Conservation (phyloP, 768 basidiomycete species). For the Galerina sulciceps region DNA sequence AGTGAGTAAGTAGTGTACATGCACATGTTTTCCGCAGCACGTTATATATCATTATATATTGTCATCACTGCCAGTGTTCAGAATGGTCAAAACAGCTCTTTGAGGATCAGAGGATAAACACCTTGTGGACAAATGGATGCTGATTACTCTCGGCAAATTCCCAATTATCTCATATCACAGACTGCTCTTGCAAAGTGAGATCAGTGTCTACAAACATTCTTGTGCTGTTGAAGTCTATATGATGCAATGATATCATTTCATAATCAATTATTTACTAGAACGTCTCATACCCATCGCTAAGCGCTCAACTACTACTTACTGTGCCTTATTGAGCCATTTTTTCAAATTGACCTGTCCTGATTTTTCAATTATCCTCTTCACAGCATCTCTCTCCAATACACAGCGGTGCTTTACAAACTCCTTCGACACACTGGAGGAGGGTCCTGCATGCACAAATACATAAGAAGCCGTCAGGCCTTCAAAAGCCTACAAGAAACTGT, state of each 20-base stretch:
- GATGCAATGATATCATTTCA: too few species aligned
- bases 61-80: background rate
- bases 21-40: background rate
- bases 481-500: conserved; percentile 60
- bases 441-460: conserved; percentile 58
- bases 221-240: too few species aligned
- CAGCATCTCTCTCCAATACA: conserved; percentile 60
- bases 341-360: conserved; percentile 72
- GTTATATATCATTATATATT: background rate
- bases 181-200: too few species aligned
- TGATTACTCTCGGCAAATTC: too few species aligned
- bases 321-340: conserved; percentile 75
- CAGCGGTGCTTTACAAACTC: conserved; percentile 82
- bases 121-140: too few species aligned
- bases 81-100: too few species aligned
- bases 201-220: too few species aligned
- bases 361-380: conserved; percentile 70
- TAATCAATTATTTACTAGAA: too few species aligned
- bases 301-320: background rate
- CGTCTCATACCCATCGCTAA: too few species aligned
- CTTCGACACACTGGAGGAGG: conserved; percentile 54
- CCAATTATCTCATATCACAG: too few species aligned
- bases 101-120: too few species aligned
- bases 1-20: conserved; percentile 6
- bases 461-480: conserved; percentile 63